Evolutionary conservation across 805 yeast species (phyloP), one percentile per base, ranked within the genome.

Genomic region (Schwanniomyces vanrijiae): DNA sequence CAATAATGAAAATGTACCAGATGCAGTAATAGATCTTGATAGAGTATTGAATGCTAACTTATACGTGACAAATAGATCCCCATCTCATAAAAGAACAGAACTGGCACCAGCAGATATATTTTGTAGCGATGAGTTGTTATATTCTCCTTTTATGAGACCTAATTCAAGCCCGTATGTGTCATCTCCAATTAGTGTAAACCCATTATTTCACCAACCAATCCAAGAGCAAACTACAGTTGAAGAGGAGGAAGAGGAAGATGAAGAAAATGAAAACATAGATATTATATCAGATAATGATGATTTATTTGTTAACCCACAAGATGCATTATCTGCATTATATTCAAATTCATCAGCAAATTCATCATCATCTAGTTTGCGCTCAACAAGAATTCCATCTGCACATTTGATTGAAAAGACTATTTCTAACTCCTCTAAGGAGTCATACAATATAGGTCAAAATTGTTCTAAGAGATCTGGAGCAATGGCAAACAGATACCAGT

Each of bases 401-500:
- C 47, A 56, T 25, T 24, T 51, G n/a, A 59, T 69, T 20, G 74
- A 69, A 44, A 67, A 67, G 46, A 60, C 68, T 3, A 34, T 53
- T 10, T 69, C 74, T 1, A 67, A 66, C 43, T 62, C 72, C 0
- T 65, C 73, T 1, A 59, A 57, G 40, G 68, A 65, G 22, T 66
- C 71, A 0, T 43, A 45, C 13, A 46, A 48, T 33, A 43, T 44
- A 3, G 41, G 49, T 11, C 40, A 42, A 40, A 24, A 43, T n/a
- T 18, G 26, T 25, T 56, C 45, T 35, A 65, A 64, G 56, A 64
- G 64, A 54, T 69, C 68, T 13, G 71, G 62, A 28, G 80, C 80
- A 14, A 68, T 71, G 43, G 81, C 81, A 1, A 62, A 60, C 24
- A 61, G 81, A 42, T 78, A 76, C 50, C 80, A 77, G 55, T 66